phyloP scores from a whole-genome alignment of 2,329 filamentous ascomycete genomes.

The Diaporthe ilicicola region DNA sequence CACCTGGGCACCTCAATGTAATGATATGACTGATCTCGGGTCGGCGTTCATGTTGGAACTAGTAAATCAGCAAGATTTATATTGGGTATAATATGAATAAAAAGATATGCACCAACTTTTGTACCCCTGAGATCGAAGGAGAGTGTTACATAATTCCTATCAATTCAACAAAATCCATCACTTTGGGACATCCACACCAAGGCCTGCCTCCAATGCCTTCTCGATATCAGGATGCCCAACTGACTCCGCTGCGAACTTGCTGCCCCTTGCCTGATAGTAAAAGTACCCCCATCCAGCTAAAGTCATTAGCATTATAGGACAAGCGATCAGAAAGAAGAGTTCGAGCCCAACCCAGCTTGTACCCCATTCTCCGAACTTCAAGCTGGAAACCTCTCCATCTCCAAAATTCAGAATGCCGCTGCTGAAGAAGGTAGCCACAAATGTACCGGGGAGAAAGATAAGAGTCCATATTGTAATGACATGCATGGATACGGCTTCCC shows the following conservation, averaged over 20 bases:
- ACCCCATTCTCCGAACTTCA: not conserved
- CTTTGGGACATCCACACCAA: not conserved
- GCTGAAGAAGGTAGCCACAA: constrained; percentile 34
- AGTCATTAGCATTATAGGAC: constrained; percentile 1
- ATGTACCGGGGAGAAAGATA: constrained; percentile 42
- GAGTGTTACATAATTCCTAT: not conserved
- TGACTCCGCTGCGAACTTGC: not conserved
- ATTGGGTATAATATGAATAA: too few relatives aligned
- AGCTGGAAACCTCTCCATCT: too few relatives aligned
- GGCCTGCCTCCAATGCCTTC: not conserved
- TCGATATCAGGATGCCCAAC: not conserved
- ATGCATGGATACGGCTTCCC: constrained; percentile 46
- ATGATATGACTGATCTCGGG: too few relatives aligned
- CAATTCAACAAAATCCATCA: not conserved
- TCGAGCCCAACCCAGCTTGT: not conserved
- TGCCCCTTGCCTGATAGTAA: not conserved
- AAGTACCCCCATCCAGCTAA: not conserved
- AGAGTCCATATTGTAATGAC: constrained; percentile 42
- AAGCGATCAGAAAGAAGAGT: not conserved
- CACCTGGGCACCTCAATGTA: too few relatives aligned
- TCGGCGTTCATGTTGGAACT: too few relatives aligned
- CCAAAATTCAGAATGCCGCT: not conserved
- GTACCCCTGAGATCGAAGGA: not conserved
- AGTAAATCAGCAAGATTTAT: too few relatives aligned
- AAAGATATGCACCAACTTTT: too few relatives aligned